These are phyloP conservation scores for Saccharomycopsis fodiens DNA, from an alignment of 805 yeast genomes.

Conservation along the genomic window DNA sequence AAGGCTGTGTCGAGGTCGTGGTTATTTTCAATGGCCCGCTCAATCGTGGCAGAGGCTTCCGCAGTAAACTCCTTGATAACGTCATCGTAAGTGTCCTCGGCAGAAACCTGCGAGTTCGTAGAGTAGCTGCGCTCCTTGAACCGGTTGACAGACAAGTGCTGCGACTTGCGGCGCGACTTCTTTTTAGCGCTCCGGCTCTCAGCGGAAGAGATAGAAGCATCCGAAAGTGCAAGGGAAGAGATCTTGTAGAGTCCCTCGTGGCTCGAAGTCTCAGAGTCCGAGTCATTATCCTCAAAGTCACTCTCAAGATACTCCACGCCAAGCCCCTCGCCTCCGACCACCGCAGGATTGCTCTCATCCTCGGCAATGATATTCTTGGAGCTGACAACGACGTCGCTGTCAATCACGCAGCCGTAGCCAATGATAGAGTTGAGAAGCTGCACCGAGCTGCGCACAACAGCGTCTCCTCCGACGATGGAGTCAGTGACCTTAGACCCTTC, in stretches of 20 bases:
- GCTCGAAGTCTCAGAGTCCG: constrained; percentile 23
- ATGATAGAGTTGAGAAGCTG: constrained; percentile 69
- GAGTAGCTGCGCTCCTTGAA: constrained; percentile 9
- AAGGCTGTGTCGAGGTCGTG: constrained; percentile 92
- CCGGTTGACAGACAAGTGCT: background rate
- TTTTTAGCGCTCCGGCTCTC: constrained; percentile 27
- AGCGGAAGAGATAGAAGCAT: constrained; percentile 47
- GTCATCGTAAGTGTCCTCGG: background rate
- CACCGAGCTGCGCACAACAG: constrained; percentile 45
- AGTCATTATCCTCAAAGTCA: constrained; percentile 18
- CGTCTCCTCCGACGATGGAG: constrained; percentile 65
- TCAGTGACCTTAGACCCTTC: constrained; percentile 53
- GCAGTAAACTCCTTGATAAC: constrained; percentile 52
- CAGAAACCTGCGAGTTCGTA: constrained; percentile 12
- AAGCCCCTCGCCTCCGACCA: constrained; percentile 29
- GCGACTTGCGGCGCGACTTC: background rate
- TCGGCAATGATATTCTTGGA: constrained; percentile 42
- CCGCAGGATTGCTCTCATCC: constrained; percentile 10
- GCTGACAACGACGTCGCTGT: constrained; percentile 41
- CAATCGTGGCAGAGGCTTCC: constrained; percentile 92
- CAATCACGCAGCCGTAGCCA: constrained; percentile 68
- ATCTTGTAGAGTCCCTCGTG: constrained; percentile 35
- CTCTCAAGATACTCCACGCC: constrained; percentile 30
- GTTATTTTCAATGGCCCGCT: constrained; percentile 83
- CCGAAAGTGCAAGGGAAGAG: constrained; percentile 44